These are phyloP conservation scores for Hymenoscyphus albidus DNA, from an alignment of 2,329 filamentous ascomycete species.

Conservation along the genomic window DNA sequence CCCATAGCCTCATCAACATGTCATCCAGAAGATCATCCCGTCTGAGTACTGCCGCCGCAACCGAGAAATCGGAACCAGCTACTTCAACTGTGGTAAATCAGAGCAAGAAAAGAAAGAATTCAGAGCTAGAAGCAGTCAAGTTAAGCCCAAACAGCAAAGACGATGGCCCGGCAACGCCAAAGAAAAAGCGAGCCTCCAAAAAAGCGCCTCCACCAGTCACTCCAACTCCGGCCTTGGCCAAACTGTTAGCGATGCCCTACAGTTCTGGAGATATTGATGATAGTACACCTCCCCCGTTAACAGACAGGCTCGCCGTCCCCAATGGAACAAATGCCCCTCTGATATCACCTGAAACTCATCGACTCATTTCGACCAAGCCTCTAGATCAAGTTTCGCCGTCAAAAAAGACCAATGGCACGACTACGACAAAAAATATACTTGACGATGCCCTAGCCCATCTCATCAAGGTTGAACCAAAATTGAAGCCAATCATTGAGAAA, in stretches of 20 bases:
- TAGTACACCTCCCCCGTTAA: slow-evolving; percentile 26
- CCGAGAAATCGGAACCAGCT: slow-evolving; percentile 13
- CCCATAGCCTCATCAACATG: slow-evolving; percentile 20
- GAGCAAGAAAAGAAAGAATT: slow-evolving; percentile 29
- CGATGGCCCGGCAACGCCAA: slow-evolving; percentile 29
- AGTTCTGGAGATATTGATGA: slow-evolving; percentile 40
- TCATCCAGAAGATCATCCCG: slow-evolving; percentile 31
- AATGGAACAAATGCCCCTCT: slow-evolving; percentile 65
- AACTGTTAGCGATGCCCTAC: slow-evolving; percentile 43
- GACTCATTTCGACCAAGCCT: slow-evolving; percentile 52
- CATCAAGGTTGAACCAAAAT: slow-evolving; percentile 65
- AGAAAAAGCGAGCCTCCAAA: slow-evolving; percentile 25
- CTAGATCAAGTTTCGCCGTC: slow-evolving; percentile 53
- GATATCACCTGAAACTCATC: slow-evolving; percentile 66
- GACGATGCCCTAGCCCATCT: slow-evolving; percentile 73
- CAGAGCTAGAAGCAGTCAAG: slow-evolving; percentile 17
- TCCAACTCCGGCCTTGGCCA: slow-evolving; percentile 47
- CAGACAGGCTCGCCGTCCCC: slow-evolving; percentile 57
- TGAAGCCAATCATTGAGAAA: slow-evolving; percentile 68
- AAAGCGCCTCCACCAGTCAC: slow-evolving; percentile 37
- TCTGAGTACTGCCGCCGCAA: slow-evolving; percentile 21
- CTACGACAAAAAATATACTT: slow-evolving; percentile 68
- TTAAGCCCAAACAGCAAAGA: slow-evolving; percentile 12
- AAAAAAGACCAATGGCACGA: slow-evolving; percentile 37
- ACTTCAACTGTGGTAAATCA: slow-evolving; percentile 18